Percentiles rank a stretch among this genome's conserved stretches.
phyloP scores from a whole-genome alignment of 139 green algal genomes.

The Dunaliella primolecta region DNA sequence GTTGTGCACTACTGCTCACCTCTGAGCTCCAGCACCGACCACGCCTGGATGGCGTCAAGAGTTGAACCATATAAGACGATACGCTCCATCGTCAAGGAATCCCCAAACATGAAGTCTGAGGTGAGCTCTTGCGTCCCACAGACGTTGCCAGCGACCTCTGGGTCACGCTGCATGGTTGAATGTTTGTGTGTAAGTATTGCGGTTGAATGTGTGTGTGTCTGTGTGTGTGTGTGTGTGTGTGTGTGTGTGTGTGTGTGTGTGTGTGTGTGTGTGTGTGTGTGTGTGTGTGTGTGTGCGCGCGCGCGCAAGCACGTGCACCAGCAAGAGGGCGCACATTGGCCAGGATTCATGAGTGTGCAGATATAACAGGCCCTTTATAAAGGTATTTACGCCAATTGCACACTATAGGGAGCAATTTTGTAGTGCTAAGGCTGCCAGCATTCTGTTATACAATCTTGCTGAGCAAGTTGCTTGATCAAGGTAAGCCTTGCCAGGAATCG shows the following conservation, averaged over 20 bases:
- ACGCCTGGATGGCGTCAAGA: conserved; percentile 41
- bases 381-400: no score
- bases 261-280: not conserved
- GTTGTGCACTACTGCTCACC: no score
- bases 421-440: no score
- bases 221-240: not conserved
- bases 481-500: no score
- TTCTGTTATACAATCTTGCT: no score
- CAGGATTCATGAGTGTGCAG: no score
- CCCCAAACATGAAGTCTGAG: conserved; percentile 32
- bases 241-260: not conserved
- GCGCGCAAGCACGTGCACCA: no score
- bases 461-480: no score
- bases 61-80: conserved; percentile 47
- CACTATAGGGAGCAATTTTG: no score
- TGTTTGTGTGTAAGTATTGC: not conserved
- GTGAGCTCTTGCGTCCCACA: conserved; percentile 42
- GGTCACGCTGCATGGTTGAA: conserved; percentile 17
- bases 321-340: no score
- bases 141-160: conserved; percentile 30
- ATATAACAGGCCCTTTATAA: no score
- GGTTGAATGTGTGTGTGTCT: not conserved
- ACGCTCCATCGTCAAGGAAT: conserved; percentile 25
- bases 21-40: conserved; percentile 30
- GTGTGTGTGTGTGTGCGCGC: no score